Base-by-base conservation (phyloP, 2,329 filamentous ascomycete genomes). In the Hortaea sp. region DNA sequence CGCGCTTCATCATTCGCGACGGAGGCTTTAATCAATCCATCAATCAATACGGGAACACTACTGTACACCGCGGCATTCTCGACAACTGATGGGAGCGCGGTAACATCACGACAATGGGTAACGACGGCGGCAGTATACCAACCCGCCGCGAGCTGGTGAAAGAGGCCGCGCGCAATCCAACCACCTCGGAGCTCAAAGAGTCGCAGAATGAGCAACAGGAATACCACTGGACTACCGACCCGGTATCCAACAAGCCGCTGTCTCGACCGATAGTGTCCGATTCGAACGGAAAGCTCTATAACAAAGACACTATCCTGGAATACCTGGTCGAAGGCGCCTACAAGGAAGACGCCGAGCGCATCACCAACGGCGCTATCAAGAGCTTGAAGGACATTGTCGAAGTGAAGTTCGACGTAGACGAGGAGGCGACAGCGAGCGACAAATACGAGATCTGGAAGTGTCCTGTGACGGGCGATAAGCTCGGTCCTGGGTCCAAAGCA, bases 111-210 rank as follows among this genome's bases (percentile, higher is more conserved):
- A 44, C 7, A 37, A 95, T 98, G 92, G 92, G 92, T 64, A 98
- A 98, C 70, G 92, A 98, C 66, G 92, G 92, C 57, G 92, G 92
- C 53, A 81, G 87, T 56, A 98, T 98, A 57, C 92, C 92, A 5
- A 97, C 85, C 53, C 86, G 94, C 30, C 85, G 88, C 61, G 94
- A 98, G 68, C 85, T 98, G 40, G 92, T 98, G 65, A 94, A 94
- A 69, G 84, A 90, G 66, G 88, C 89, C 29, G 88, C 89, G 38
- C 85, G 87, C 58, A 77, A 81, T 43, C 85, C 85, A 20, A 94
- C 85, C 31, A 77, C 87, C 29, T 82, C 86, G 41, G 85, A 97
- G 70, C 71, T 95, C 47, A 97, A 97, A 70, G 88, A 92, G 53
- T 84, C 85, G 6, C 84, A 84, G 54, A 81, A 84, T 62, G 90